Evolutionary conservation across 1,284 basidiomycete genomes (phyloP), one percentile per base, ranked within the genome.

Genomic region (Anthracocystis walkeri): DNA sequence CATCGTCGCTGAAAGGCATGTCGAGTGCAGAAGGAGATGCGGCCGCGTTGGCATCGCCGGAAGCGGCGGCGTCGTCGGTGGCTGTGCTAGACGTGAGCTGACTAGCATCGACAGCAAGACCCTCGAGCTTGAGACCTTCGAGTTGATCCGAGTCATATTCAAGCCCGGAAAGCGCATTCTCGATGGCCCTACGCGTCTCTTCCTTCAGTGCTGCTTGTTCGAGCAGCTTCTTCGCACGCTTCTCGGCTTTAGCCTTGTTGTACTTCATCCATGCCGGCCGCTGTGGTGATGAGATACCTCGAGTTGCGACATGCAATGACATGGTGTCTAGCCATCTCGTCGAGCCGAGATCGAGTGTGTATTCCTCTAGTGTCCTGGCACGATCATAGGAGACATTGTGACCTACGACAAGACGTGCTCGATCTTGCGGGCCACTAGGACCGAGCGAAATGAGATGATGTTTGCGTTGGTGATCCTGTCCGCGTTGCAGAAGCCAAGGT

Each of bases 301-400:
- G 92, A 3, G 95, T 92, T 5, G 97, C 94, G 52, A 97, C 92
- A 84, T 99, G 96, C 11, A 99, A 88, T 1, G 94, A 91, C 90
- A 99, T 94, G 0, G 96, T 99, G 84, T 99, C 97, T 41, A 98
- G 86, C 85, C 93, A 99, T 1, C 96, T 90, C 23, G 90, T 95
- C 48, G 89, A 86, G 0, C 92, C 92, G 0, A 89, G 88, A 0
- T 87, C 82, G 6, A 97, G 85, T 59, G 87, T 87, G 84, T 99
- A 98, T 84, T 99, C 97, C 74, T 97, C 93, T 23, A 87, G 84
- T 16, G 97, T 88, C 16, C 95, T 89, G 7, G 90, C 92, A 10
- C 96, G 90, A 85, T 99, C 97, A 85, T 94, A 99, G 2, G 94
- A 93, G 29, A 98, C 92, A 82, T 98, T 96, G 86, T 99, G 97